phyloP scores from a whole-genome alignment of 1,284 basidiomycete genomes.

The Neotropicomus parvogracilis region DNA sequence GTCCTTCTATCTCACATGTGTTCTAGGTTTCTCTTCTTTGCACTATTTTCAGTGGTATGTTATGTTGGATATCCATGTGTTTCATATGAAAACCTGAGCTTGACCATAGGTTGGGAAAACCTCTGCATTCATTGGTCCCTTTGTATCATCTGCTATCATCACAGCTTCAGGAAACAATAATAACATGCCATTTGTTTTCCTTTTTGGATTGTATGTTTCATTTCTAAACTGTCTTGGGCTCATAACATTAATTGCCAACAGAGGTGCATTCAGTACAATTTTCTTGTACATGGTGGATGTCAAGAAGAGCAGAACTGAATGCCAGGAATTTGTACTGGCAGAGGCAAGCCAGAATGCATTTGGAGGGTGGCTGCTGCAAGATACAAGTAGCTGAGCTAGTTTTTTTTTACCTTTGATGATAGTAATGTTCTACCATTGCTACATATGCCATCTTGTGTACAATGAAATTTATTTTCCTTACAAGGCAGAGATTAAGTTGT shows the following conservation, averaged over 20 bases:
- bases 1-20: not conserved
- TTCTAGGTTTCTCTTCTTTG: slow-evolving; percentile 71
- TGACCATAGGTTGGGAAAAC: slow-evolving; percentile 70
- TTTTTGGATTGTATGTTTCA: slow-evolving; percentile 62
- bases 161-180: slow-evolving; percentile 67
- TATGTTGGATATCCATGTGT: not conserved
- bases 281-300: slow-evolving; percentile 71
- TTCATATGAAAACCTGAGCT: no score
- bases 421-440: no score
- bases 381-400: not conserved
- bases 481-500: no score
- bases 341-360: slow-evolving; percentile 54
- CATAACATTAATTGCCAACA: slow-evolving; percentile 23
- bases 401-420: no score
- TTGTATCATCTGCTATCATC: slow-evolving; percentile 74
- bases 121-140: slow-evolving; percentile 78
- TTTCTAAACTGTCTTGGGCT: not conserved
- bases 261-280: slow-evolving; percentile 57
- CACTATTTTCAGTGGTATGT: slow-evolving; percentile 65
- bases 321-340: slow-evolving; percentile 58
- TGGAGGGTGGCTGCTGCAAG: slow-evolving; percentile 3
- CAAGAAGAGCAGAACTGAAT: slow-evolving; percentile 64
- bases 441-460: no score
- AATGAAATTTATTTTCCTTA: no score
- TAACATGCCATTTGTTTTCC: slow-evolving; percentile 79